A percentile compares a stretch with the other conserved stretches of the same genome.
Evolutionary conservation across 225 moss, liverwort and hornwort species (phyloP).

Genomic region (Pleurozium schreberi): DNA sequence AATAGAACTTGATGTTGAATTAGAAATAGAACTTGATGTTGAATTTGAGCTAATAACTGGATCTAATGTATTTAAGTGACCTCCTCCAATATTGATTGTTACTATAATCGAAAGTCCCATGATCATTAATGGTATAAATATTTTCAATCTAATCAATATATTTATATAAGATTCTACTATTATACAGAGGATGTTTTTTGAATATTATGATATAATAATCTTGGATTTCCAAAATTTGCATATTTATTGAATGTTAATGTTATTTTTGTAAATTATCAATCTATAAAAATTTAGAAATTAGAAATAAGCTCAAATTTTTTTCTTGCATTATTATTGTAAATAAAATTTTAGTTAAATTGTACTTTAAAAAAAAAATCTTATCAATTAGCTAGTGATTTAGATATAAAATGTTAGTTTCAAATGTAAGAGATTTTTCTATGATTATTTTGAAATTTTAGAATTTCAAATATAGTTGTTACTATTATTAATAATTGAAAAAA

Average conservation of each 20-base stretch:
- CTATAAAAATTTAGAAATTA: no score
- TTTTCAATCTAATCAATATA: conserved; percentile 47
- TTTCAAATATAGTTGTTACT: rapidly evolving
- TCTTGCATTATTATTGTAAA: background rate
- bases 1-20: background rate
- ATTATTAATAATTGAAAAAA: background rate
- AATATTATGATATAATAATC: background rate
- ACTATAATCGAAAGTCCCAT: conserved; percentile 46
- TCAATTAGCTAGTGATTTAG: no score
- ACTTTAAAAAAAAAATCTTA: no score
- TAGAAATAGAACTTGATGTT: background rate
- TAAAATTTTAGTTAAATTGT: background rate
- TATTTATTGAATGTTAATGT: no score
- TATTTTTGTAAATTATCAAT: background rate
- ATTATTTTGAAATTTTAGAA: background rate
- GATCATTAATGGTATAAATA: conserved; percentile 60
- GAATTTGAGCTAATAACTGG: background rate
- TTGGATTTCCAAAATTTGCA: background rate
- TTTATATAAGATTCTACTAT: background rate
- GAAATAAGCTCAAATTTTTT: background rate
- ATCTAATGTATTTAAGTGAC: conserved; percentile 19
- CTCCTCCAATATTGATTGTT: conserved; percentile 57
- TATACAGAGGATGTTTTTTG: background rate
- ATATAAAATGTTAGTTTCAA: no score
- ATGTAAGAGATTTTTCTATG: background rate